Base-by-base conservation (phyloP, 2,329 filamentous ascomycete species). In the Cordyceps sp. region DNA sequence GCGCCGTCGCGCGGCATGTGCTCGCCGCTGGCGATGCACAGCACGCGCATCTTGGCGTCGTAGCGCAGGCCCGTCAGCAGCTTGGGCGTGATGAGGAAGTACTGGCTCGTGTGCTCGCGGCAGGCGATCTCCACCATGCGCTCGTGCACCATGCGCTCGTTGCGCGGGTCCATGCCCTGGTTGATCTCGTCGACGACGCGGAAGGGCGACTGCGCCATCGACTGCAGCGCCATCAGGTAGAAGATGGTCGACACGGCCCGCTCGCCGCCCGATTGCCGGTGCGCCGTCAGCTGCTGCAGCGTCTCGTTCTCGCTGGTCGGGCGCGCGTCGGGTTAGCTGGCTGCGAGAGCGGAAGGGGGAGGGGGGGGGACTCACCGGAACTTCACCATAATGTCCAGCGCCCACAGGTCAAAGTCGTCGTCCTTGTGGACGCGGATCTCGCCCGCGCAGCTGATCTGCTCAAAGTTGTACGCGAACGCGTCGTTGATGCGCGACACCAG, bases 151-250 rank as follows among this genome's bases (percentile, higher is more conserved):
- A 94, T 92, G 44, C 90, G 81, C 58, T 98, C 90, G 56, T 98
- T 98, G 46, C 90, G 78, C 27, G 88, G 90, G 53, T 98, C 90
- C 90, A 98, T 98, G 42, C 90, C 90, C 58, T 98, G 90, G 50
- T 98, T 98, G 65, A 98, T 98, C 60, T 98, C 90, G 56, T 98
- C 90, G 36, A 98, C 90, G 31, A 98, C 88, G 32, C 90, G 84
- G 69, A 98, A 98, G 1, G 90, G 90, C 4, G 86, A 85, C 46
- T 85, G 80, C 13, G 90, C 88, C 46, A 98, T 76, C 31, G 82
- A 82, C 54, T 98, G 90, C 18, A 98, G 70, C 5, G 90, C 84
- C 86, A 98, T 96, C 35, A 98, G 82, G 59, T 92, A 98, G 66
- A 96, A 98, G 49, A 96, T 93, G 12, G 90, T 98, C 16, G 84